phyloP scores from a whole-genome alignment of 176 grass and related monocot genomes.

The Triticum timopheevii region DNA sequence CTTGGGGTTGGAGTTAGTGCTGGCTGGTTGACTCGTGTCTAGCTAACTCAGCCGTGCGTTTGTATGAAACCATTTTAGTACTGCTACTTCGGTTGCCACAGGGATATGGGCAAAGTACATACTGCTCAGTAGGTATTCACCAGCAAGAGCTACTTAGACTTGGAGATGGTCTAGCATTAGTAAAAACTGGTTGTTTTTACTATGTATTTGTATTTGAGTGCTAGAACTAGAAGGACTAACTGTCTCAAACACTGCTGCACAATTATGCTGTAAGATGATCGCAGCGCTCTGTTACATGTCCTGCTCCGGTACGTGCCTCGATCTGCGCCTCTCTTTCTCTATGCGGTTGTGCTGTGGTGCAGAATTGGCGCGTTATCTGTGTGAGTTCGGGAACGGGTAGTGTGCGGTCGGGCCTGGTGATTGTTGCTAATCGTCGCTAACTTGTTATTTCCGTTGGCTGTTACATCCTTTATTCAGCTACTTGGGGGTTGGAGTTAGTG shows the following conservation, averaged over 20 bases:
- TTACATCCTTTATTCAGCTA: background rate
- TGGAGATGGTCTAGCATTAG: background rate
- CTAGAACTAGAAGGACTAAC: background rate
- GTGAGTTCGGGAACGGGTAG: background rate
- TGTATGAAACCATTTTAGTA: background rate
- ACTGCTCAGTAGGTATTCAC: background rate
- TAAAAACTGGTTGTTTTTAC: background rate
- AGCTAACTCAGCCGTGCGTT: background rate
- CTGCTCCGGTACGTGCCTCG: constrained; percentile 59
- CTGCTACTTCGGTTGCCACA: background rate
- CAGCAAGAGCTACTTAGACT: background rate
- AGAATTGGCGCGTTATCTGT: background rate
- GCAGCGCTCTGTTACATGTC: constrained; percentile 92
- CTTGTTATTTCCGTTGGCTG: constrained; percentile 7
- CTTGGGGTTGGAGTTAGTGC: constrained; percentile 5
- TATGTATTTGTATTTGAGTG: background rate
- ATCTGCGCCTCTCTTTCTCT: background rate
- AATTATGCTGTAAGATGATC: background rate
- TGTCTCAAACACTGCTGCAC: background rate
- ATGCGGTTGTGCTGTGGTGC: background rate
- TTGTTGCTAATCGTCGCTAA: background rate
- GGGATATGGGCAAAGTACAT: background rate
- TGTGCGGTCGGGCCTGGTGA: background rate
- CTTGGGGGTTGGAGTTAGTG: constrained; percentile 9
- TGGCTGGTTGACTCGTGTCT: constrained; percentile 23